phyloP scores from a whole-genome alignment of 208 protist species.

The Acanthamoeba culbertsoni region DNA sequence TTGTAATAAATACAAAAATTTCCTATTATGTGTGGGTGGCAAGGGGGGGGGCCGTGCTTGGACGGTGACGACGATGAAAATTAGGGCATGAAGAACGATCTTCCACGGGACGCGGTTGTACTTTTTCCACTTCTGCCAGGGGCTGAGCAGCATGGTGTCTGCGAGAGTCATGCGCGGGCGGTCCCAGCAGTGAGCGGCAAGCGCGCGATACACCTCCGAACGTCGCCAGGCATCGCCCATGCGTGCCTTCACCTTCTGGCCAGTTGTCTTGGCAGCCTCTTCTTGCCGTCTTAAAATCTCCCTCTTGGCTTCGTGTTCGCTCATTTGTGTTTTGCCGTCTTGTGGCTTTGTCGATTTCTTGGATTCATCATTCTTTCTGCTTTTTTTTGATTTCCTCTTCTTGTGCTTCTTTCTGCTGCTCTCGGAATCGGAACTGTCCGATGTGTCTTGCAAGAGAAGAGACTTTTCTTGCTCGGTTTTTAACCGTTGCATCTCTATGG shows the following conservation, averaged over 20 bases:
- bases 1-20: neutral
- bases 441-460: neutral
- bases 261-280: neutral
- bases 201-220: neutral
- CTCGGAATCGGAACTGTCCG: neutral
- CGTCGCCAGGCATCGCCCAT: neutral
- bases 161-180: slow-evolving; percentile 47
- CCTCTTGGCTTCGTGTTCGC: neutral
- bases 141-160: slow-evolving; percentile 54
- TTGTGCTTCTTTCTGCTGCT: neutral
- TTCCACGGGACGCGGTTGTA: slow-evolving; percentile 61
- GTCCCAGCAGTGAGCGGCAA: slow-evolving; percentile 51
- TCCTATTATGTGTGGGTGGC: neutral
- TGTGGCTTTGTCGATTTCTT: neutral
- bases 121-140: slow-evolving; percentile 63
- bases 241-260: neutral
- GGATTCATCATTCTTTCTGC: neutral
- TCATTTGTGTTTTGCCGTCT: neutral
- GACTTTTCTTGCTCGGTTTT: neutral
- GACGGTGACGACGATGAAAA: slow-evolving; percentile 55
- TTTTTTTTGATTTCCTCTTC: neutral
- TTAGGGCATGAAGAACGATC: slow-evolving; percentile 53
- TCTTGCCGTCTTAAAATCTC: neutral
- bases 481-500: neutral
- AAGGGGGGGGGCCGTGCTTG: neutral